phyloP scores from a whole-genome alignment of 768 basidiomycete genomes.

The Lentinula detonsa region DNA sequence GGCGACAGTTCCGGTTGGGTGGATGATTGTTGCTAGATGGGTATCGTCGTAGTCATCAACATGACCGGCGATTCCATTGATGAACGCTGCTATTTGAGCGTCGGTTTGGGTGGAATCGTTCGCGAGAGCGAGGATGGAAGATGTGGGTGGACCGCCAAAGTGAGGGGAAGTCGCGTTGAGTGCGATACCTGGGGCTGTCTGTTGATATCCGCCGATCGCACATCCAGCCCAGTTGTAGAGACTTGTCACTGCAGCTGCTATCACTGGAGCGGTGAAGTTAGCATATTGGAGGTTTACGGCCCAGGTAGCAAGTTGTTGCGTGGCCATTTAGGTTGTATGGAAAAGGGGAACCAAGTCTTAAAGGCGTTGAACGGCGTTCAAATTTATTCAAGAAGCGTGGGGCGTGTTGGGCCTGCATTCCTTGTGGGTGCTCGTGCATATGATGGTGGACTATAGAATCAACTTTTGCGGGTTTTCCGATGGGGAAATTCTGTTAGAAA shows the following conservation, averaged over 20 bases:
- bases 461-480: no score
- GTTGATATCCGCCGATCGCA: constrained; percentile 15
- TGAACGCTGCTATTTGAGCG: constrained; percentile 15
- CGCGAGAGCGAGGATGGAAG: constrained; percentile 12
- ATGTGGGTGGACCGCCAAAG: constrained; percentile 14
- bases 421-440: no score
- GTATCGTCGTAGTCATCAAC: constrained; percentile 21
- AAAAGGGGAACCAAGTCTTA: not conserved
- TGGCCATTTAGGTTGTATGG: constrained; percentile 11
- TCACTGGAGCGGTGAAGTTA: constrained; percentile 12
- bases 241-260: constrained; percentile 14
- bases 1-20: constrained; percentile 17
- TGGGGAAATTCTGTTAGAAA: no score
- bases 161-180: constrained; percentile 10
- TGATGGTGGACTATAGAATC: no score
- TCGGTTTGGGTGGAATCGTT: constrained; percentile 11
- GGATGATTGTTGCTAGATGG: constrained; percentile 17
- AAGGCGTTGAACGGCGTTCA: not conserved
- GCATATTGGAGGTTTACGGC: constrained; percentile 14
- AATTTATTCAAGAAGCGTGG: not conserved
- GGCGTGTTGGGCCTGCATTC: not conserved
- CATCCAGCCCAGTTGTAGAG: constrained; percentile 21
- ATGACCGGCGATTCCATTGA: constrained; percentile 19
- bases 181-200: constrained; percentile 14
- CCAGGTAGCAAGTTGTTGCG: constrained; percentile 15